Percentiles rank a stretch among this genome's conserved stretches.
Evolutionary conservation across 768 basidiomycete species (phyloP).

Genomic region (Mrakia blollopis): DNA sequence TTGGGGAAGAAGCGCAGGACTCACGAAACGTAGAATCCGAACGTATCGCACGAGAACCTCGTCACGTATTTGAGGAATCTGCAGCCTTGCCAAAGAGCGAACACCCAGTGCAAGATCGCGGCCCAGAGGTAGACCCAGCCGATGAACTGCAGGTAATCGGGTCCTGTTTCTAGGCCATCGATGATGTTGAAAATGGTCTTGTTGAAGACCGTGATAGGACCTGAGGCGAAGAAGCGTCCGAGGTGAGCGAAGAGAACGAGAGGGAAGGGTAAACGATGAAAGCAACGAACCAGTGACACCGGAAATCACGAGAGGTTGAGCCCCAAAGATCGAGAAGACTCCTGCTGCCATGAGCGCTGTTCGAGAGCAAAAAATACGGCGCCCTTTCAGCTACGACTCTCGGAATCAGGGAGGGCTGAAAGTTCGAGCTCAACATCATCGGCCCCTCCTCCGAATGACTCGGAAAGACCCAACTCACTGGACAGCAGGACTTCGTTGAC

Average conservation of each 20-base stretch:
- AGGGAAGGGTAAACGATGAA: conserved; percentile 13
- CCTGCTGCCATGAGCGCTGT: conserved; percentile 80
- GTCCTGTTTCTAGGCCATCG: conserved; percentile 45
- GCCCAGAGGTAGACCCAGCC: conserved; percentile 89
- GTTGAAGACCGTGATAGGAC: conserved; percentile 89
- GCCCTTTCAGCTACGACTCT: no score
- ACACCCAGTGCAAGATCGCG: conserved; percentile 71
- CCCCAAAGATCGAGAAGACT: conserved; percentile 77
- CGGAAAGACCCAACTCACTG: conserved; percentile 34
- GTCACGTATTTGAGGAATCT: conserved; percentile 83
- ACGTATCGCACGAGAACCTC: conserved; percentile 83
- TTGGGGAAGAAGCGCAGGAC: conserved; percentile 43
- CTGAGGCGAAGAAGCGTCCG: conserved; percentile 37
- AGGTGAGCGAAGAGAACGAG: conserved; percentile 34
- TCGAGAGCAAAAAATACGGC: no score
- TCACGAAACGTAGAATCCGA: conserved; percentile 88
- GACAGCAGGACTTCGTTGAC: conserved; percentile 70
- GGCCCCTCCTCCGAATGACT: neutral
- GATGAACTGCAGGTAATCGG: conserved; percentile 75
- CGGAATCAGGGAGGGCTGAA: neutral
- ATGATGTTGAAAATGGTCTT: conserved; percentile 80
- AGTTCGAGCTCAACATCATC: no score
- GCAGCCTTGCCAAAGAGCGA: conserved; percentile 56
- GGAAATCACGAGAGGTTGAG: conserved; percentile 84
- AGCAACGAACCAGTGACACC: conserved; percentile 69